Conservation (phyloP, 345 rosid species). For the Acer yangbiense region DNA sequence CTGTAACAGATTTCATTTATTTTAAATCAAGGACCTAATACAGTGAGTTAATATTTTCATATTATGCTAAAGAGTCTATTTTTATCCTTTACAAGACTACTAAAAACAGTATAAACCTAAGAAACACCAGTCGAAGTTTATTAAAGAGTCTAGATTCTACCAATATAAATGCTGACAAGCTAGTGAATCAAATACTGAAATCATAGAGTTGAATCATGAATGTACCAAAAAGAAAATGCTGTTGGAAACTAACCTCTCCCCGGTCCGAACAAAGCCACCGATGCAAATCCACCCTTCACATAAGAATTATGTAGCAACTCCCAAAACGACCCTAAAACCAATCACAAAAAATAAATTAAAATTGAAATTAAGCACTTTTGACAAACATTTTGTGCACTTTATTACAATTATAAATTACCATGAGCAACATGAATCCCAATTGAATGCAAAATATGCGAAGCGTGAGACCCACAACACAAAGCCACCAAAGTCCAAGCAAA, state of each 20-base stretch:
- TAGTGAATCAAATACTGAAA: not conserved
- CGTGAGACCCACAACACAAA: constrained; percentile 89
- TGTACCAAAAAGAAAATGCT: not conserved
- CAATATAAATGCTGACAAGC: not conserved
- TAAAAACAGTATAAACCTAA: not conserved
- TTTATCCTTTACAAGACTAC: not conserved
- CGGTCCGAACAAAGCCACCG: constrained; percentile 86
- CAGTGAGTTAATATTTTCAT: constrained; percentile 7
- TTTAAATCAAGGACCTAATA: constrained; percentile 14
- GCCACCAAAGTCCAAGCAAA: constrained; percentile 98
- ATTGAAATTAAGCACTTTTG: not conserved
- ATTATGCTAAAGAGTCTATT: not conserved
- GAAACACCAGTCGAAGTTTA: not conserved
- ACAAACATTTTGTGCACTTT: not conserved
- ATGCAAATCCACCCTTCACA: constrained; percentile 79
- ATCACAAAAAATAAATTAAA: constrained; percentile 21
- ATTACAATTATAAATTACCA: constrained; percentile 41
- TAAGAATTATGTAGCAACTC: constrained; percentile 81
- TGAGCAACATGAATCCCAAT: constrained; percentile 84
- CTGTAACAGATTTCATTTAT: constrained; percentile 42
- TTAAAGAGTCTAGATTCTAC: not conserved
- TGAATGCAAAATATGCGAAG: constrained; percentile 85
- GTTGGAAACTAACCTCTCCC: constrained; percentile 71
- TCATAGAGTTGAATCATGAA: not conserved
- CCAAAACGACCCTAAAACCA: constrained; percentile 63